Base-by-base conservation (phyloP, 2,329 filamentous ascomycete genomes). In the Pseudogymnoascus sp. region DNA sequence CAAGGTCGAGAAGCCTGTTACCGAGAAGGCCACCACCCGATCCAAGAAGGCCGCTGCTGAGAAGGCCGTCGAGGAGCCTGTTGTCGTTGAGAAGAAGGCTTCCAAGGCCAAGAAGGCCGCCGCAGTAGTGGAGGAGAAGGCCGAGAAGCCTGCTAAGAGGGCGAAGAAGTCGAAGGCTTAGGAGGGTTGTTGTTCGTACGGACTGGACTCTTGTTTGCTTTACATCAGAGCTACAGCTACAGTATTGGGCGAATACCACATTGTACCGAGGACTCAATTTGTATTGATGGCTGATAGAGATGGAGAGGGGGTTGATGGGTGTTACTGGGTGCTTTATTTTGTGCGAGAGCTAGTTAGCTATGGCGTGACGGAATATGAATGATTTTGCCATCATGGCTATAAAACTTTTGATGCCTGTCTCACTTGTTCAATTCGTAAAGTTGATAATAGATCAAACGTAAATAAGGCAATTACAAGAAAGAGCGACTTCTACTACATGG, bases 1-100 rank as follows among this genome's bases (percentile, higher is more conserved):
- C 11, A 37, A 37, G 80, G 78, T 26, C 69, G 80, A 33, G 49
- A 33, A 77, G 78, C 16, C 78, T 76, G 75, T 35, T 75, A 73
- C 41, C 19, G 62, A 63, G 52, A 64, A 68, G 45, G 64, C 60
- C 39, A 65, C 68, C 62, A 69, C 26, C 6, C 26, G 68, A 37
- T n/a, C 61, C 29, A 69, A 69, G 64, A 69, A 68, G 55, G 55
- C 37, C 33, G 49, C 19, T 16, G 23, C 59, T 2, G 23, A 38
- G 31, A 39, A 61, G 72, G 66, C 21, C 16, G 58, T 69, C 69
- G 62, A 71, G 73, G 6, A 72, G 72, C 3, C 68, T 69, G 60
- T 76, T 74, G 65, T 76, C 74, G 65, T 76, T 70, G 72, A 72
- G 63, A 70, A 74, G 62, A 80, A 65, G 43, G 26, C 65, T 2